Percentiles rank a stretch among this genome's conserved stretches.
phyloP scores from a whole-genome alignment of 768 basidiomycete genomes.

The Amanita rubescens region DNA sequence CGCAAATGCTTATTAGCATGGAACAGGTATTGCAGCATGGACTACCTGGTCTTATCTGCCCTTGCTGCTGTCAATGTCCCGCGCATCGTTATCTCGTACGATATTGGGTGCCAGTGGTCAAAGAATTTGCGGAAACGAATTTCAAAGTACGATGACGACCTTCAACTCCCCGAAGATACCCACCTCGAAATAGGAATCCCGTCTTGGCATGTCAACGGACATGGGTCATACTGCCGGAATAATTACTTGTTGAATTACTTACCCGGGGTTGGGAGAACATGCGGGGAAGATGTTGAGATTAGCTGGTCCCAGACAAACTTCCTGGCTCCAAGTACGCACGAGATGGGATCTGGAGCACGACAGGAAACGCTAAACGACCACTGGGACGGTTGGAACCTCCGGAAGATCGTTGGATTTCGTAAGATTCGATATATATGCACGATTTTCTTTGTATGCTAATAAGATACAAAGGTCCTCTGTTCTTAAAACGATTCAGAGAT shows the following conservation, averaged over 20 bases:
- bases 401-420: conserved; percentile 1
- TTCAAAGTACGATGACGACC: conserved; percentile 6
- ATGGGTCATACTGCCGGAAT: neutral
- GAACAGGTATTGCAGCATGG: conserved; percentile 18
- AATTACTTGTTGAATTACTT: conserved; percentile 22
- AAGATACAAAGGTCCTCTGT: too few relatives aligned
- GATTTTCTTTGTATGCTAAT: neutral
- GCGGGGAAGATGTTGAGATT: conserved; percentile 25
- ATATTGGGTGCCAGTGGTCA: conserved; percentile 23
- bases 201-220: conserved; percentile 4
- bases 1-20: too few relatives aligned
- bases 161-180: too few relatives aligned
- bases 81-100: conserved; percentile 17
- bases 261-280: conserved; percentile 16
- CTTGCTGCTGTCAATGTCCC: conserved; percentile 8
- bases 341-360: conserved; percentile 24
- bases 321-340: conserved; percentile 18
- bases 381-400: conserved; percentile 11
- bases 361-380: conserved; percentile 24
- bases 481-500: too few relatives aligned
- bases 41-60: conserved; percentile 19
- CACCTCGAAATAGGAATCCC: too few relatives aligned
- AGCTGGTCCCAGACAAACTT: conserved; percentile 22
- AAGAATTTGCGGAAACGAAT: conserved; percentile 15
- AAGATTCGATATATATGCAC: neutral